Evolutionary conservation across 169 alveolate species (phyloP).

Genomic region (Plasmodium cynomolgi): DNA sequence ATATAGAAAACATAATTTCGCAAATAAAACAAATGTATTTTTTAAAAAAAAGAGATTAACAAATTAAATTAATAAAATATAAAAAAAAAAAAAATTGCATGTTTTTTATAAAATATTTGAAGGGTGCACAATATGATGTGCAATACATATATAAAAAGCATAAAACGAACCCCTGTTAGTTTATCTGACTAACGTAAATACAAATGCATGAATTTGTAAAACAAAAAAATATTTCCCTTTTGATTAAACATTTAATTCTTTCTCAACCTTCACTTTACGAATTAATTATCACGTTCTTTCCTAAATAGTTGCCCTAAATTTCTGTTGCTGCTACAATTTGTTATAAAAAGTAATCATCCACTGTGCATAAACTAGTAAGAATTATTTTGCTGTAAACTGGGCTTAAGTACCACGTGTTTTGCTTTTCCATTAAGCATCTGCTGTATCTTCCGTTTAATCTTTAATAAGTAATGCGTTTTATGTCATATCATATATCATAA

Average conservation of each 20-base stretch:
- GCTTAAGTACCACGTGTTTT: not conserved
- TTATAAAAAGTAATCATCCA: not conserved
- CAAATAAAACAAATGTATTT: not conserved
- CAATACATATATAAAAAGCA: not conserved
- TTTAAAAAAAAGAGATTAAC: not conserved
- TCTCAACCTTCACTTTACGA: not conserved
- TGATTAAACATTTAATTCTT: not conserved
- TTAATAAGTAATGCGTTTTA: not conserved
- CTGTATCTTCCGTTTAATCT: not conserved
- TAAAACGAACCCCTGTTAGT: not conserved
- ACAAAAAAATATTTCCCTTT: not conserved
- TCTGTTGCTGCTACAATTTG: not conserved
- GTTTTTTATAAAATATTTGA: not conserved
- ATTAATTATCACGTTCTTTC: not conserved
- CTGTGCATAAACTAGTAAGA: not conserved
- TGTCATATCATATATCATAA: not conserved
- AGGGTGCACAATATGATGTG: not conserved
- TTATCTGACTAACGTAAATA: not conserved
- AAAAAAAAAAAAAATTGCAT: too few relatives aligned
- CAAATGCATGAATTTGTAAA: not conserved
- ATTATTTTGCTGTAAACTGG: not conserved
- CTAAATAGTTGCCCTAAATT: not conserved
- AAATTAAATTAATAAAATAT: too few relatives aligned
- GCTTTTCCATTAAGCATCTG: not conserved
- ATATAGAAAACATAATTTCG: not conserved